Percentiles rank a stretch among this genome's conserved stretches.
phyloP scores from a whole-genome alignment of 306 rosid species.

The Vicia villosa region DNA sequence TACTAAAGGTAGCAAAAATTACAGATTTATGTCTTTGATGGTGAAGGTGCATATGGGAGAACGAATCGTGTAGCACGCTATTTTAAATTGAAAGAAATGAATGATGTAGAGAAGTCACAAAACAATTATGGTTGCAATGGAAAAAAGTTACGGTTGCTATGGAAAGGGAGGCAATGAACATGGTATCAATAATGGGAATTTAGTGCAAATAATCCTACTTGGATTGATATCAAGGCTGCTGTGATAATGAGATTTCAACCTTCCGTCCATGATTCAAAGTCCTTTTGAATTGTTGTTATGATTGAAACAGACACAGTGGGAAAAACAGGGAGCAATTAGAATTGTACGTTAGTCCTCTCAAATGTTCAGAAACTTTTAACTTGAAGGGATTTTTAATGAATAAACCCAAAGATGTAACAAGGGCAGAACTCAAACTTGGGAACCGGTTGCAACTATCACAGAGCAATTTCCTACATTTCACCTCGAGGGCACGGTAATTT shows the following conservation, averaged over 20 bases:
- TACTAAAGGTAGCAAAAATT: no score
- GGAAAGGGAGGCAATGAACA: no score
- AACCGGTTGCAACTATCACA: background rate
- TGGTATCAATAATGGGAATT: background rate
- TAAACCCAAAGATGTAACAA: background rate
- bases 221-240: background rate
- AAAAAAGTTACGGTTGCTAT: no score
- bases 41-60: no score
- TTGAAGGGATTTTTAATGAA: background rate
- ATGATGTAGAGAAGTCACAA: no score
- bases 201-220: background rate
- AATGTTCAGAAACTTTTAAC: background rate
- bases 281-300: background rate
- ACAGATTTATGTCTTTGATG: no score
- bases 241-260: background rate
- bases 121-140: no score
- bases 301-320: background rate
- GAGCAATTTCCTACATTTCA: background rate
- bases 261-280: background rate
- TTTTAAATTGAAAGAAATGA: no score
- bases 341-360: background rate
- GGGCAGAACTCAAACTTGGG: background rate
- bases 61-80: no score
- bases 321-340: background rate
- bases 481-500: background rate